Conservation (phyloP, 2,329 filamentous ascomycete species). For the Coniochaeta pulveracea region DNA sequence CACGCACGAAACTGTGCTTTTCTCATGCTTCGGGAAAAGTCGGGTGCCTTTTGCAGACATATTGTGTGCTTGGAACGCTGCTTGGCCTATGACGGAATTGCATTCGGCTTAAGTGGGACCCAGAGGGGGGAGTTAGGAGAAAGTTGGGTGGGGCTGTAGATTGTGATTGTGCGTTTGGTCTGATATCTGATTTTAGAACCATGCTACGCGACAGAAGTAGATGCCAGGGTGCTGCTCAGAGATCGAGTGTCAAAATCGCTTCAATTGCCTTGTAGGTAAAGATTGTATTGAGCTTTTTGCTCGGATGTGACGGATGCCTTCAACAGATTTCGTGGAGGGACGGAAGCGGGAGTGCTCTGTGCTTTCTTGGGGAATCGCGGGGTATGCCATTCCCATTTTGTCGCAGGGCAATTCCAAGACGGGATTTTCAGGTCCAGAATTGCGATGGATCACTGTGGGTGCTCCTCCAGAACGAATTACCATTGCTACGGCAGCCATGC, state of each 20-base stretch:
- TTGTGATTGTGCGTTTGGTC: not conserved
- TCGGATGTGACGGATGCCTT: not conserved
- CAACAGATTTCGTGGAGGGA: not conserved
- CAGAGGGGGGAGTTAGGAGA: not conserved
- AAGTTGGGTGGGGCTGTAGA: not conserved
- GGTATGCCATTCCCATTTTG: slow-evolving; percentile 4
- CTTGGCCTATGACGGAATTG: slow-evolving; percentile 4
- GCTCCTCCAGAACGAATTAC: not conserved
- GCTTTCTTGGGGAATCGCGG: slow-evolving; percentile 1
- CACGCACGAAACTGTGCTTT: not conserved
- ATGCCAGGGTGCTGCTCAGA: not conserved
- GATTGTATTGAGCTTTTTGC: not conserved
- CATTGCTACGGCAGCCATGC: not conserved
- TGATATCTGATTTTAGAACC: not conserved
- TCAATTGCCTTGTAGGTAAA: not conserved
- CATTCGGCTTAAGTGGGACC: slow-evolving; percentile 3
- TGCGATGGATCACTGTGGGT: not conserved
- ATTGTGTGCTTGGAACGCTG: not conserved
- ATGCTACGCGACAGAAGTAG: not conserved
- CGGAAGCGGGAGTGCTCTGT: too few relatives aligned
- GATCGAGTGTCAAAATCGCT: not conserved
- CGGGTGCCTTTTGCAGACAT: not conserved
- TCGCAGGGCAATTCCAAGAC: not conserved
- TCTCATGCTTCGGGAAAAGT: slow-evolving; percentile 2
- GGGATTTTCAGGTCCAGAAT: slow-evolving; percentile 3